Conservation (phyloP, 2,329 filamentous ascomycete genomes). For the Microcyclospora tardicrescens region DNA sequence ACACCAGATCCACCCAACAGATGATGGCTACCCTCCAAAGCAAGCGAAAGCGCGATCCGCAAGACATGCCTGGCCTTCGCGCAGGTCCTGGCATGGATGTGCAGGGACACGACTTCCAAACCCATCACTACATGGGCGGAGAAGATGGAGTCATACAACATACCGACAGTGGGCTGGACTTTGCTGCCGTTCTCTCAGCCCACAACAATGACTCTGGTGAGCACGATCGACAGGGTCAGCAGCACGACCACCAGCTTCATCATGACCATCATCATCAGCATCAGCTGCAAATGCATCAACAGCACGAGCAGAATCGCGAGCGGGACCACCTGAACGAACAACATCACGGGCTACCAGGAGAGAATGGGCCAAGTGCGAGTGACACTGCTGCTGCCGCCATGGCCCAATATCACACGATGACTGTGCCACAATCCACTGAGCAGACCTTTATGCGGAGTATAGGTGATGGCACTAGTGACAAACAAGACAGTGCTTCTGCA, state of each 20-base stretch:
- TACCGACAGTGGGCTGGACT: conserved; percentile 31
- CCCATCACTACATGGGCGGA: conserved; percentile 21
- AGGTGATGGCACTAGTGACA: conserved; percentile 8
- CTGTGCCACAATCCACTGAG: conserved; percentile 43
- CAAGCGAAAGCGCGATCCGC: conserved; percentile 36
- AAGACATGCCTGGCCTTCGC: conserved; percentile 28
- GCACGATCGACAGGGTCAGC: conserved; percentile 20
- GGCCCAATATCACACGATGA: conserved; percentile 41
- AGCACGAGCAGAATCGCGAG: conserved; percentile 6
- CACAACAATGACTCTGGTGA: conserved; percentile 15
- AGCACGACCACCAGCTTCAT: conserved; percentile 34
- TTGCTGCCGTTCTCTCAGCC: conserved; percentile 21
- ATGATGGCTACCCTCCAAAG: conserved; percentile 18
- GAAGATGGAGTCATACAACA: conserved; percentile 25
- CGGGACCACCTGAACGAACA: conserved; percentile 6
- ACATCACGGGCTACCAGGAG: conserved; percentile 3
- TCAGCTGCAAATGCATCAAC: conserved; percentile 1
- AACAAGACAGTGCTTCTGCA: conserved; percentile 9
- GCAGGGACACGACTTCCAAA: conserved; percentile 16
- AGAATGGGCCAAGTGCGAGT: conserved; percentile 34
- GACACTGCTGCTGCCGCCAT: conserved; percentile 49
- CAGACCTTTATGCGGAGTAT: conserved; percentile 28
- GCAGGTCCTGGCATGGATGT: conserved; percentile 19
- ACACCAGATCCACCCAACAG: background rate
- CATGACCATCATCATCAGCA: conserved; percentile 2